phyloP scores from a whole-genome alignment of 2,329 filamentous ascomycete species.

The Ophiostoma populinum region DNA sequence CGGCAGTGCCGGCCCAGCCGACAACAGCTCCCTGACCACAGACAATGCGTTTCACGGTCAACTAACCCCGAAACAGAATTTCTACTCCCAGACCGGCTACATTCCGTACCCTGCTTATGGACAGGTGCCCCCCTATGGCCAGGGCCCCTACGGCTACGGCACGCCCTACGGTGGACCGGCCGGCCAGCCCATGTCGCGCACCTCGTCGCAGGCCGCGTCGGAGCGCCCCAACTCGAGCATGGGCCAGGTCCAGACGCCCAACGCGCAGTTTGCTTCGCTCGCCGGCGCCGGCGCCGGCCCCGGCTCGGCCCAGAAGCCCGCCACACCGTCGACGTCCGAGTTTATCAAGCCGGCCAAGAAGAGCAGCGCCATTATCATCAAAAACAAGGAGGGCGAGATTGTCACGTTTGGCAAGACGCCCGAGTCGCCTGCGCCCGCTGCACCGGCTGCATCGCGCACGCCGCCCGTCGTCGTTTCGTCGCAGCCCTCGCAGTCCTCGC shows the following conservation, averaged over 20 bases:
- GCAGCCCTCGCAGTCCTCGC: constrained; percentile 64
- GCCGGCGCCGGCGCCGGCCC: constrained; percentile 32
- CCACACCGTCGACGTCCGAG: constrained; percentile 23
- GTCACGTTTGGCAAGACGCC: too few relatives aligned
- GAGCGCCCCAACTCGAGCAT: constrained; percentile 47
- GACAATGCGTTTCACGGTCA: constrained; percentile 55
- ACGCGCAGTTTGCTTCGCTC: constrained; percentile 40
- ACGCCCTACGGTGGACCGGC: constrained; percentile 27
- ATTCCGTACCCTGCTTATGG: not conserved
- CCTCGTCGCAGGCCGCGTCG: constrained; percentile 59
- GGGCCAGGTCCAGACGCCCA: constrained; percentile 42
- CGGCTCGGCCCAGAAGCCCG: constrained; percentile 6
- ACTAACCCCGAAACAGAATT: constrained; percentile 56
- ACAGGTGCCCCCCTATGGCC: constrained; percentile 12
- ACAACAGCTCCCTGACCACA: constrained; percentile 47
- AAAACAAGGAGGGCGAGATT: too few relatives aligned
- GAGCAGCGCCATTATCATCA: constrained; percentile 66
- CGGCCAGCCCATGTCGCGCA: constrained; percentile 66
- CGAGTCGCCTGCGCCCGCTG: constrained; percentile 34
- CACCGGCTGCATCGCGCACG: constrained; percentile 34
- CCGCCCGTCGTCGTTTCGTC: constrained; percentile 58
- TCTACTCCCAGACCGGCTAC: constrained; percentile 30
- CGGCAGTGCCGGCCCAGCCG: too few relatives aligned
- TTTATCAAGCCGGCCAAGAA: constrained; percentile 39
- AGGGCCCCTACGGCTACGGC: constrained; percentile 29